A percentile compares a stretch with the other conserved stretches of the same genome.
These are phyloP conservation scores for Teratosphaeriaceae sp. DNA, from an alignment of 2,329 filamentous ascomycete genomes.

Conservation along the genomic window DNA sequence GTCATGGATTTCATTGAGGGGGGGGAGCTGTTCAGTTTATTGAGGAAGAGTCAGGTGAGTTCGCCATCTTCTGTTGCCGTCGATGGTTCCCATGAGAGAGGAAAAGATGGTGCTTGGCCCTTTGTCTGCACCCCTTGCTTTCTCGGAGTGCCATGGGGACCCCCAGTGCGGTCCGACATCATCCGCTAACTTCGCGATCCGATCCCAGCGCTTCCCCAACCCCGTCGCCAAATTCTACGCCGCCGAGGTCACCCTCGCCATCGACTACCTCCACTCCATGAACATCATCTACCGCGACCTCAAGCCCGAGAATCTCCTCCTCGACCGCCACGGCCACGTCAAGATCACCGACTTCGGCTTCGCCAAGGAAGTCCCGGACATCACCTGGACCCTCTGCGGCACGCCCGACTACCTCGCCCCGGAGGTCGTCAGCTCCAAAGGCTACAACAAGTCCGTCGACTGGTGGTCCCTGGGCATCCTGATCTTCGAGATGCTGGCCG, in stretches of 20 bases:
- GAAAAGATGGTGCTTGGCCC: too few relatives aligned
- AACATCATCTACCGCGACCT: conserved; percentile 98
- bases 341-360: conserved; percentile 96
- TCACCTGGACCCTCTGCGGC: conserved; percentile 97
- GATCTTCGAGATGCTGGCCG: conserved; percentile 99
- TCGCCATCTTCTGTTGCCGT: too few relatives aligned
- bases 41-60: conserved; percentile 86
- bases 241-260: conserved; percentile 87
- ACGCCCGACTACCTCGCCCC: conserved; percentile 96
- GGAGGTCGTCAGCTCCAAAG: conserved; percentile 97
- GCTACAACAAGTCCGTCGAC: conserved; percentile 99
- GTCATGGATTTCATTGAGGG: conserved; percentile 99
- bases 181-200: conserved; percentile 7
- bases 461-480: conserved; percentile 99
- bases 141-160: too few relatives aligned
- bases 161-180: too few relatives aligned
- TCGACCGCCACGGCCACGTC: conserved; percentile 78
- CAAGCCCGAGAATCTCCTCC: conserved; percentile 91
- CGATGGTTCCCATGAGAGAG: too few relatives aligned
- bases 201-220: conserved; percentile 84
- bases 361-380: conserved; percentile 95
- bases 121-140: too few relatives aligned
- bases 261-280: conserved; percentile 90
- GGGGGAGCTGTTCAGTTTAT: conserved; percentile 89
- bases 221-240: conserved; percentile 99